Conservation (phyloP, 1,139 yeast genomes). For the Magnusiomyces tetraspermus region DNA sequence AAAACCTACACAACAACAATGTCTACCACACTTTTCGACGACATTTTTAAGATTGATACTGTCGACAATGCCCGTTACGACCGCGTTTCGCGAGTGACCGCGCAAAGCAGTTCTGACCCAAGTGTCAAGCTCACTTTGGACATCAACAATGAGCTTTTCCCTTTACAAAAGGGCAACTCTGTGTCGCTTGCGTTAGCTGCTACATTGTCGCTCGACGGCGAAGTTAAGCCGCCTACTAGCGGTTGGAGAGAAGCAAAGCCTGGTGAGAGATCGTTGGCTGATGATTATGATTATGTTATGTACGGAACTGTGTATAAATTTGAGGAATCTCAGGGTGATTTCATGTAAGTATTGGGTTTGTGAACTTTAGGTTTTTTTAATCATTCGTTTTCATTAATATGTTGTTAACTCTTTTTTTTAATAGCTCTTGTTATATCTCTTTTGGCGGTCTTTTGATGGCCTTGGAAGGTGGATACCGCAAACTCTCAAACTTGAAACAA, state of each 20-base stretch:
- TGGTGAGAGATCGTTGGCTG: constrained; percentile 79
- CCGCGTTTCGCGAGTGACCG: constrained; percentile 84
- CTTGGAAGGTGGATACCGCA: constrained; percentile 90
- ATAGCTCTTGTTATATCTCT: constrained; percentile 79
- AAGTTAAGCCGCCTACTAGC: constrained; percentile 47
- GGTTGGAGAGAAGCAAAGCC: constrained; percentile 84
- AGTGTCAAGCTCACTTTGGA: constrained; percentile 84
- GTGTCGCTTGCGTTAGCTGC: constrained; percentile 85
- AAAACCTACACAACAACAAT: constrained; percentile 28
- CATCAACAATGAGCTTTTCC: constrained; percentile 86
- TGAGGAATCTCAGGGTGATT: constrained; percentile 70
- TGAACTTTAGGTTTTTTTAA: no score
- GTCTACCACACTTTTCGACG: constrained; percentile 87
- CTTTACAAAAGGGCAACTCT: constrained; percentile 67
- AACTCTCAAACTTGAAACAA: constrained; percentile 80
- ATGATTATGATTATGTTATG: constrained; percentile 97
- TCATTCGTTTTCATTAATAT: no score
- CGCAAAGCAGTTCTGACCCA: constrained; percentile 72
- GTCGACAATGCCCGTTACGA: constrained; percentile 87
- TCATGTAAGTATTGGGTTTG: constrained; percentile 29
- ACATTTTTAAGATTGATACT: constrained; percentile 77
- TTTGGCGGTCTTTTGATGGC: constrained; percentile 94
- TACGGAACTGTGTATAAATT: constrained; percentile 96
- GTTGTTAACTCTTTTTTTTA: constrained; percentile 20
- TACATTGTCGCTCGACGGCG: constrained; percentile 52